Conservation (phyloP, 2,329 filamentous ascomycete genomes). For the Neonectria faginata region DNA sequence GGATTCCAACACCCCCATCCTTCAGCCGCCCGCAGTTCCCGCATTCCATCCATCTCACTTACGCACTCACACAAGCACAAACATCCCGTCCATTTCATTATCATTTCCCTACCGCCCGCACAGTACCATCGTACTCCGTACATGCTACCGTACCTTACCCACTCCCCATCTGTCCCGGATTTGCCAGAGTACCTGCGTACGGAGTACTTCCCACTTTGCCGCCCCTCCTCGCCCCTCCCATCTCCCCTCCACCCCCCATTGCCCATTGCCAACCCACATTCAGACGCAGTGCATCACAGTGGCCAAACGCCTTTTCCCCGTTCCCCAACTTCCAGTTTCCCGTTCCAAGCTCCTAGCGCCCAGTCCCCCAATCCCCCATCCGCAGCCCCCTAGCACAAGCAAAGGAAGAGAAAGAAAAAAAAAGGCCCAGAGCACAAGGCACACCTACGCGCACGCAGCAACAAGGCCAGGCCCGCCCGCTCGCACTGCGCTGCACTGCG, state of each 20-base stretch:
- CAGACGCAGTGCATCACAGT: conserved; percentile 23
- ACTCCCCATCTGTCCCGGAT: conserved; percentile 15
- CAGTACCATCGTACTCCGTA: conserved; percentile 13
- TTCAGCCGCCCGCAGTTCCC: conserved; percentile 29
- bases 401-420: conserved; percentile 14
- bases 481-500: conserved; percentile 35
- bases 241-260: conserved; percentile 26
- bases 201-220: conserved; percentile 26
- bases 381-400: not conserved
- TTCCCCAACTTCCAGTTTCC: conserved; percentile 26
- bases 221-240: conserved; percentile 27
- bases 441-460: conserved; percentile 22
- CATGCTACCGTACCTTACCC: conserved; percentile 15
- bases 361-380: not conserved
- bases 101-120: conserved; percentile 16
- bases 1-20: conserved; percentile 19
- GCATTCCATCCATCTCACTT: conserved; percentile 23
- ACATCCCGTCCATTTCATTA: not conserved
- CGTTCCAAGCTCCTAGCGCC: conserved; percentile 22
- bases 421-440: conserved; percentile 16
- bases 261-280: conserved; percentile 15
- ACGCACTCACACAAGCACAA: conserved; percentile 9
- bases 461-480: conserved; percentile 28
- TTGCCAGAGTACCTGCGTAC: conserved; percentile 22
- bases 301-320: conserved; percentile 23